Percentiles rank a stretch among this genome's conserved stretches.
Evolutionary conservation across 495 filamentous ascomycete species (phyloP).

Genomic region (Cudoniella acicularis): DNA sequence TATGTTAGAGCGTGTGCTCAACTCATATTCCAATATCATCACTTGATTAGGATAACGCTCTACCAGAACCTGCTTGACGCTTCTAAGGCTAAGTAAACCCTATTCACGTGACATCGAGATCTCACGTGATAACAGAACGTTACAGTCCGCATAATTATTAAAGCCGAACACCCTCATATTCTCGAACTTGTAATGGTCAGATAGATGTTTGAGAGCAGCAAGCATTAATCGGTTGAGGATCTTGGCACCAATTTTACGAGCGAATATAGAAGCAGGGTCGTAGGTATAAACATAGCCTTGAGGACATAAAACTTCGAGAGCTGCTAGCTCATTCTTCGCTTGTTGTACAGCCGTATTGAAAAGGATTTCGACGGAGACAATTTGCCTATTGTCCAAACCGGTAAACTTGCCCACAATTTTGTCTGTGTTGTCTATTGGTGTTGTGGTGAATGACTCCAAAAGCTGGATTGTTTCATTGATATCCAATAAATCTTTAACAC

Average conservation of each 20-base stretch:
- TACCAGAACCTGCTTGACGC: too few relatives aligned
- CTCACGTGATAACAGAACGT: too few relatives aligned
- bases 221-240: conserved; percentile 21
- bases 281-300: conserved; percentile 25
- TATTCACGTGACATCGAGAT: too few relatives aligned
- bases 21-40: too few relatives aligned
- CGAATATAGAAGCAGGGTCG: conserved; percentile 25
- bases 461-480: conserved; percentile 6
- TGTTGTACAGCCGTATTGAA: conserved; percentile 20
- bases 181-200: conserved; percentile 9
- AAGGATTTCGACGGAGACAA: conserved; percentile 19
- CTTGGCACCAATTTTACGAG: conserved; percentile 17
- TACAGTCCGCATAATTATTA: conserved; percentile 24
- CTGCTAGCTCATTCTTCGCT: conserved; percentile 19
- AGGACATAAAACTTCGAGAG: conserved; percentile 22
- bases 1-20: too few relatives aligned
- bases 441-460: conserved; percentile 11
- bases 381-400: background rate
- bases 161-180: conserved; percentile 21
- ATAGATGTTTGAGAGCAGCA: conserved; percentile 14
- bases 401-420: conserved; percentile 14
- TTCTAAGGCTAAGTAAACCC: too few relatives aligned
- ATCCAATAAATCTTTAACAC: conserved; percentile 6
- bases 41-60: too few relatives aligned
- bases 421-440: background rate